Evolutionary conservation across 2,329 filamentous ascomycete species (phyloP).

Genomic region (Aspergillus ustus): DNA sequence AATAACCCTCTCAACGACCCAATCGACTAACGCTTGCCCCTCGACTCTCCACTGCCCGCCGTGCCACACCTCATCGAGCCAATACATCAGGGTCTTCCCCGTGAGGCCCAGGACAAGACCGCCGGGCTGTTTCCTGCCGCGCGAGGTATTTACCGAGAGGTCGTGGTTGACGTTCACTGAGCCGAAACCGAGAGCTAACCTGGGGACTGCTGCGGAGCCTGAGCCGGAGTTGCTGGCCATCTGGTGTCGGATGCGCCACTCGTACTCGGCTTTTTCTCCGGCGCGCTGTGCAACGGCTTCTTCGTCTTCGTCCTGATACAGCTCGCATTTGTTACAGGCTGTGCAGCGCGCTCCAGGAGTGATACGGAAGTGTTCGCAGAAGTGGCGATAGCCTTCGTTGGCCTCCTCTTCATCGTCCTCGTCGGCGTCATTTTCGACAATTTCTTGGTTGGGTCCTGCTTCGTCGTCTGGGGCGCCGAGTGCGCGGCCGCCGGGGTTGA

Average conservation of each 20-base stretch:
- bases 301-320: slow-evolving; percentile 73
- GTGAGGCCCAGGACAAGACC: slow-evolving; percentile 17
- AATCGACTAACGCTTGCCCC: slow-evolving; percentile 46
- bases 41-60: slow-evolving; percentile 48
- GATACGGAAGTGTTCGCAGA: slow-evolving; percentile 92
- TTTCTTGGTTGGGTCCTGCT: background rate
- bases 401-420: slow-evolving; percentile 43
- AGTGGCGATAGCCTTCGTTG: slow-evolving; percentile 84
- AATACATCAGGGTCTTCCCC: slow-evolving; percentile 37
- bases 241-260: slow-evolving; percentile 71
- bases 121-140: background rate
- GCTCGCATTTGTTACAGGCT: slow-evolving; percentile 80
- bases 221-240: slow-evolving; percentile 20
- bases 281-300: slow-evolving; percentile 70
- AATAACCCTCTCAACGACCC: slow-evolving; percentile 46
- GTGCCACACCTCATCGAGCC: slow-evolving; percentile 44
- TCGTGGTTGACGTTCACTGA: slow-evolving; percentile 35
- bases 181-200: slow-evolving; percentile 15
- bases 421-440: slow-evolving; percentile 13
- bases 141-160: slow-evolving; percentile 25
- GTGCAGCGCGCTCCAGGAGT: slow-evolving; percentile 74
- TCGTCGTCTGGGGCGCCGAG: slow-evolving; percentile 27
- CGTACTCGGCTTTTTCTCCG: slow-evolving; percentile 71
- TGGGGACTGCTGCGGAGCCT: background rate
- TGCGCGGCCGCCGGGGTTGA: slow-evolving; percentile 48